Percentiles rank a stretch among this genome's conserved stretches.
Evolutionary conservation across 78 protist species (phyloP).

Genomic region (Emiliania huxleyi): DNA sequence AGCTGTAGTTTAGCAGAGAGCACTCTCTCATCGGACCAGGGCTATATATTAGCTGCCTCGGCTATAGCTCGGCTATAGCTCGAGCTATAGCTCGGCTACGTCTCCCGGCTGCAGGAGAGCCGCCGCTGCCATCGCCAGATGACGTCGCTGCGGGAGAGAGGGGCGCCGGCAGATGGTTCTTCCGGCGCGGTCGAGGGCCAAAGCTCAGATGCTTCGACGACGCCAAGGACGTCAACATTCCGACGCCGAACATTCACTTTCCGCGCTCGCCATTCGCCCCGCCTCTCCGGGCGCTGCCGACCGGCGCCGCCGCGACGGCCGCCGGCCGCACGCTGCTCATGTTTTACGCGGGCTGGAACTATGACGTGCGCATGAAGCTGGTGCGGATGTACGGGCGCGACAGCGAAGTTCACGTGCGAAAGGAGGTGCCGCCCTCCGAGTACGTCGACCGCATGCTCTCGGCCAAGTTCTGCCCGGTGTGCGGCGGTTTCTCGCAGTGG

Average conservation of each 20-base stretch:
- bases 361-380: not conserved
- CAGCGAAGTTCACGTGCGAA: not conserved
- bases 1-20: no score
- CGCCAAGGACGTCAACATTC: not conserved
- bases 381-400: not conserved
- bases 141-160: no score
- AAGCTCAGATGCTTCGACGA: not conserved
- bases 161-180: no score
- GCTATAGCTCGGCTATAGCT: no score
- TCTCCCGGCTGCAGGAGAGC: no score
- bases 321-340: not conserved
- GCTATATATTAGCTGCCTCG: no score
- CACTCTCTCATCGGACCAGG: no score
- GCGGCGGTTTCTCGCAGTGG: conserved; percentile 15
- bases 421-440: not conserved
- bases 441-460: not conserved
- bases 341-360: not conserved
- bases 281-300: no score
- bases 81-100: no score
- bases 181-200: not conserved
- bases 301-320: no score
- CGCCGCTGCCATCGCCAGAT: no score
- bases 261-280: not conserved
- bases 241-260: not conserved
- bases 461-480: not conserved